These are phyloP conservation scores for Cryptococcus floricola DNA, from an alignment of 1,284 basidiomycete species.

Conservation along the genomic window DNA sequence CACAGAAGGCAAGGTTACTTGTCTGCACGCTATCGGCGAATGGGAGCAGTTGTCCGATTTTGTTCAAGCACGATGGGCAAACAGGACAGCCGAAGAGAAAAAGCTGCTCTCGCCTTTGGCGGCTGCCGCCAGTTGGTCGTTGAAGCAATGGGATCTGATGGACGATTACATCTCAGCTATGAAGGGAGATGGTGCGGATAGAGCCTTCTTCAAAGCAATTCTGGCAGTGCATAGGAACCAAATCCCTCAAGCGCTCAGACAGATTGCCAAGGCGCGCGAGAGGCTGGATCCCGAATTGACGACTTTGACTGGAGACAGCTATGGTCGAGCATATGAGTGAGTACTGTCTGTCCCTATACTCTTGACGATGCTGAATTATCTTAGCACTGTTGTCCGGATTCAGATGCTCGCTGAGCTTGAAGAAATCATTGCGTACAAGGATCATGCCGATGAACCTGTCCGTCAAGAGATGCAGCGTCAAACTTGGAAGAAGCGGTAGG, in stretches of 20 bases:
- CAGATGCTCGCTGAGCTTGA: constrained; percentile 99
- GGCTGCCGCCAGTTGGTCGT: constrained; percentile 93
- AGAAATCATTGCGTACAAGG: constrained; percentile 96
- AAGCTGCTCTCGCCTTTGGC: constrained; percentile 94
- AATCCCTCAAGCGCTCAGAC: constrained; percentile 81
- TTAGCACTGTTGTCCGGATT: constrained; percentile 88
- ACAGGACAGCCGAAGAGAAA: constrained; percentile 76
- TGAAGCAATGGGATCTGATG: constrained; percentile 98
- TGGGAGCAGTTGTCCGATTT: constrained; percentile 89
- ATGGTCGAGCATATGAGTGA: constrained; percentile 92
- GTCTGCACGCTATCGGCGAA: constrained; percentile 94
- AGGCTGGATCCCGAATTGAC: constrained; percentile 87
- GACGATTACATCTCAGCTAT: constrained; percentile 94
- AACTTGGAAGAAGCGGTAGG: constrained; percentile 90
- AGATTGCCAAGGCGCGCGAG: constrained; percentile 94
- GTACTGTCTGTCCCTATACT: constrained; percentile 27
- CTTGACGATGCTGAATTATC: constrained; percentile 12
- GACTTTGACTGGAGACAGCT: constrained; percentile 90
- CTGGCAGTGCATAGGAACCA: constrained; percentile 94
- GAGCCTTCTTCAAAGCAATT: constrained; percentile 94
- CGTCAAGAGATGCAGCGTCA: constrained; percentile 78
- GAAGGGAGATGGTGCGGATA: constrained; percentile 88
- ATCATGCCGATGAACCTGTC: constrained; percentile 88
- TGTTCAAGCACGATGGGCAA: constrained; percentile 86
- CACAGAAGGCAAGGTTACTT: constrained; percentile 82